phyloP scores from a whole-genome alignment of 345 rosid species.

The Ailanthus altissimus region DNA sequence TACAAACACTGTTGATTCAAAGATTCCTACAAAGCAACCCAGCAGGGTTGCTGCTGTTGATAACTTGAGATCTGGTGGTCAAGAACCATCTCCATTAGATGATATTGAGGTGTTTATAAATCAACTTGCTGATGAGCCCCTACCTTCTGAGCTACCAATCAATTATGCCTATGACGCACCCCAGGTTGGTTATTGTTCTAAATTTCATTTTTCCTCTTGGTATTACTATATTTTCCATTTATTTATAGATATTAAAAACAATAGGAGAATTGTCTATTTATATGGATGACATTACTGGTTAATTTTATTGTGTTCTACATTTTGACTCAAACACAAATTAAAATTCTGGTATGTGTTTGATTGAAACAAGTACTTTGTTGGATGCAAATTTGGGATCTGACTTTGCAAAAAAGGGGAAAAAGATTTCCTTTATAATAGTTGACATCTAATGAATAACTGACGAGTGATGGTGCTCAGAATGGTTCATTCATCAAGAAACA shows the following conservation, averaged over 20 bases:
- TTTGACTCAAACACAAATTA: too few species aligned
- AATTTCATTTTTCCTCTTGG: background rate
- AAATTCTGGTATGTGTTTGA: background rate
- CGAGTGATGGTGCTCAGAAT: background rate
- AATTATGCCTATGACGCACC: conserved; percentile 16
- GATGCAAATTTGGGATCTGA: too few species aligned
- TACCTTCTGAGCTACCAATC: conserved; percentile 20
- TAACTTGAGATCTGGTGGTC: conserved; percentile 23
- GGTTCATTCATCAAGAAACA: background rate
- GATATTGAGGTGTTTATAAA: conserved; percentile 53
- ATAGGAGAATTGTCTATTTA: background rate
- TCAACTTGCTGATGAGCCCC: conserved; percentile 40
- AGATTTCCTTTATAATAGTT: background rate
- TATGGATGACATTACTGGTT: background rate
- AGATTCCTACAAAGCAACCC: conserved; percentile 31
- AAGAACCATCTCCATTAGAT: conserved; percentile 29
- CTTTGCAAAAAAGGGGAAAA: background rate
- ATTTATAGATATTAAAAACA: background rate
- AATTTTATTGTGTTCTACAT: too few species aligned
- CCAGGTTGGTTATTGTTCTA: conserved; percentile 36
- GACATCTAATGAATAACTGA: background rate
- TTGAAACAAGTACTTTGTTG: too few species aligned
- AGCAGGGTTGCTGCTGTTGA: conserved; percentile 31
- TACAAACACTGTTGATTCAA: conserved; percentile 23
- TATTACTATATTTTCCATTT: background rate